These are phyloP conservation scores for Patellaria atrata DNA, from an alignment of 495 filamentous ascomycete species.

Conservation along the genomic window DNA sequence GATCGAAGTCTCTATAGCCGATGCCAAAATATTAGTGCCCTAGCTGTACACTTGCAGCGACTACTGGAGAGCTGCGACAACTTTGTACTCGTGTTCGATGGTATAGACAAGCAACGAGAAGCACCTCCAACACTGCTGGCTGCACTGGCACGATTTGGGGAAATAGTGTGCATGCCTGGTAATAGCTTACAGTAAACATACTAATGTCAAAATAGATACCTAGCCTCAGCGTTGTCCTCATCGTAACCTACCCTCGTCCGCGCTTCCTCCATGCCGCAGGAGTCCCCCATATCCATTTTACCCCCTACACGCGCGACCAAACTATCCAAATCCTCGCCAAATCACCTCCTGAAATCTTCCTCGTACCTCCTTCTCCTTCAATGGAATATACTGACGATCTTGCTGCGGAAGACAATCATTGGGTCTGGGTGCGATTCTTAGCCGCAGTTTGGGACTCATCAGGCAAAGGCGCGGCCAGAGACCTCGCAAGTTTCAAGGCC, in stretches of 20 bases:
- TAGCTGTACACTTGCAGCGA: constrained; percentile 53
- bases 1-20: constrained; percentile 33
- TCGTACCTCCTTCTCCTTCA: constrained; percentile 24
- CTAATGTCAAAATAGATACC: constrained; percentile 65
- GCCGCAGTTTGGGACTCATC: constrained; percentile 61
- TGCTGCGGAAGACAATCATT: constrained; percentile 28
- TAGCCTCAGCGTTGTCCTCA: constrained; percentile 59
- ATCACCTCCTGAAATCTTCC: constrained; percentile 32
- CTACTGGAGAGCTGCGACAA: constrained; percentile 32
- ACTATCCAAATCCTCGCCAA: constrained; percentile 55
- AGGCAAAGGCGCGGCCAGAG: constrained; percentile 47
- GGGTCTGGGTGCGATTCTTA: constrained; percentile 66
- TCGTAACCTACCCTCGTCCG: constrained; percentile 58
- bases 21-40: constrained; percentile 63
- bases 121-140: constrained; percentile 65
- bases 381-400: constrained; percentile 40
- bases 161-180: constrained; percentile 45
- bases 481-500: constrained; percentile 44
- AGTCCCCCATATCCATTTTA: constrained; percentile 69
- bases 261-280: constrained; percentile 56
- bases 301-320: constrained; percentile 69
- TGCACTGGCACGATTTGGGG: constrained; percentile 64
- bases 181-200: no score
- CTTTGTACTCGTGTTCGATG: constrained; percentile 79
- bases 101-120: constrained; percentile 79